A percentile compares a stretch with the other conserved stretches of the same genome.
These are phyloP conservation scores for Hyphopichia burtonii DNA, from an alignment of 1,139 yeast genomes.

Conservation along the genomic window DNA sequence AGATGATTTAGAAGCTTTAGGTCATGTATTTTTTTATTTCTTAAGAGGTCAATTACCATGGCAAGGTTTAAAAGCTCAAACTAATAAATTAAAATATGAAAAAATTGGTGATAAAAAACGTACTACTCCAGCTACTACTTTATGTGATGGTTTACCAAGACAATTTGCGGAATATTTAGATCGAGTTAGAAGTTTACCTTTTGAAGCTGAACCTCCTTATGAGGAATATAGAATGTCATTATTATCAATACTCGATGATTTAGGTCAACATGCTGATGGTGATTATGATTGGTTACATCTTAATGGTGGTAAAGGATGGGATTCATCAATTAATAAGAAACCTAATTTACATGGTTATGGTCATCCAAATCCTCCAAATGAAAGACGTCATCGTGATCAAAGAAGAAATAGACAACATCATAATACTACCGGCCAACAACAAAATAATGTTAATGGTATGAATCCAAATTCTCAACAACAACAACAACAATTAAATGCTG, in stretches of 20 bases:
- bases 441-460: slow-evolving; percentile 3
- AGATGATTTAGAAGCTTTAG: slow-evolving; percentile 93
- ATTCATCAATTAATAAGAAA: slow-evolving; percentile 73
- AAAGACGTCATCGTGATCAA: slow-evolving; percentile 49
- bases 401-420: slow-evolving; percentile 41
- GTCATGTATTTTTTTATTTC: slow-evolving; percentile 93
- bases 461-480: slow-evolving; percentile 13
- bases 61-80: slow-evolving; percentile 99
- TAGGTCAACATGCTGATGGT: slow-evolving; percentile 77
- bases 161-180: slow-evolving; percentile 86
- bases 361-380: slow-evolving; percentile 54
- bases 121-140: slow-evolving; percentile 73
- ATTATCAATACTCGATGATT: slow-evolving; percentile 67
- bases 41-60: slow-evolving; percentile 93
- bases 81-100: slow-evolving; percentile 93
- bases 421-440: slow-evolving; percentile 22
- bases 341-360: slow-evolving; percentile 94
- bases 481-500: slow-evolving; percentile 37
- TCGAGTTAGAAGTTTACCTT: slow-evolving; percentile 77
- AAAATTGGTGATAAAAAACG: slow-evolving; percentile 95
- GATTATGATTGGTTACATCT: slow-evolving; percentile 94
- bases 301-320: slow-evolving; percentile 93
- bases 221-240: slow-evolving; percentile 77
- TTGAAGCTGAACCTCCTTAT: slow-evolving; percentile 95
- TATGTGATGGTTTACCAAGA: slow-evolving; percentile 80